Conservation (phyloP, 495 filamentous ascomycete species). For the Neurospora hispaniola region DNA sequence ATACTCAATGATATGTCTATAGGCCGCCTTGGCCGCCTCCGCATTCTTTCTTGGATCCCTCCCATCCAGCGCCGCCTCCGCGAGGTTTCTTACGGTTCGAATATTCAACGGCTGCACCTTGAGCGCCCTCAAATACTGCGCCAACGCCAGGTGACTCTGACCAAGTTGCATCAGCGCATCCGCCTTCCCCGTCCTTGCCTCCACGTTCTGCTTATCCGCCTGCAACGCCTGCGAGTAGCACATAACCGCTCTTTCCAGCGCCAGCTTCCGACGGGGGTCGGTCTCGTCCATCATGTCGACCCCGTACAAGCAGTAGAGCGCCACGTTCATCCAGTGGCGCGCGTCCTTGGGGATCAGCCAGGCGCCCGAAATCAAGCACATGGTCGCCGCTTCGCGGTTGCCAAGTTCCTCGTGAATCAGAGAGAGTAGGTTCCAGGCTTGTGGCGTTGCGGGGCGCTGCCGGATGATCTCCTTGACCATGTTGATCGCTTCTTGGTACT, state of each 20-base stretch:
- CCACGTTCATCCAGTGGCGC: slow-evolving; percentile 56
- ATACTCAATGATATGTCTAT: slow-evolving; percentile 49
- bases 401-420: slow-evolving; percentile 61
- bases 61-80: slow-evolving; percentile 52
- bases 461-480: slow-evolving; percentile 59
- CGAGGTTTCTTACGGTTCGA: slow-evolving; percentile 50
- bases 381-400: slow-evolving; percentile 54
- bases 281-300: slow-evolving; percentile 46
- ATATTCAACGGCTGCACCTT: slow-evolving; percentile 47
- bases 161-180: slow-evolving; percentile 33
- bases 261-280: slow-evolving; percentile 29
- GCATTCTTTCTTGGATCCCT: slow-evolving; percentile 33
- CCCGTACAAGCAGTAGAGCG: slow-evolving; percentile 46
- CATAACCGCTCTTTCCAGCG: slow-evolving; percentile 47
- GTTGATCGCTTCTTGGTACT: slow-evolving; percentile 53
- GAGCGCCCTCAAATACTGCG: slow-evolving; percentile 55
- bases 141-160: slow-evolving; percentile 43
- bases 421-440: slow-evolving; percentile 65
- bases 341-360: slow-evolving; percentile 60
- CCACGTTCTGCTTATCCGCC: slow-evolving; percentile 48
- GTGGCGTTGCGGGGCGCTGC: slow-evolving; percentile 73
- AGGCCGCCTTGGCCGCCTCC: slow-evolving; percentile 47
- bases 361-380: slow-evolving; percentile 59
- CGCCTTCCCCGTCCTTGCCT: slow-evolving; percentile 20
- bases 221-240: slow-evolving; percentile 62